phyloP scores from a whole-genome alignment of 179 eudicot species.

The Beta corolliflora region DNA sequence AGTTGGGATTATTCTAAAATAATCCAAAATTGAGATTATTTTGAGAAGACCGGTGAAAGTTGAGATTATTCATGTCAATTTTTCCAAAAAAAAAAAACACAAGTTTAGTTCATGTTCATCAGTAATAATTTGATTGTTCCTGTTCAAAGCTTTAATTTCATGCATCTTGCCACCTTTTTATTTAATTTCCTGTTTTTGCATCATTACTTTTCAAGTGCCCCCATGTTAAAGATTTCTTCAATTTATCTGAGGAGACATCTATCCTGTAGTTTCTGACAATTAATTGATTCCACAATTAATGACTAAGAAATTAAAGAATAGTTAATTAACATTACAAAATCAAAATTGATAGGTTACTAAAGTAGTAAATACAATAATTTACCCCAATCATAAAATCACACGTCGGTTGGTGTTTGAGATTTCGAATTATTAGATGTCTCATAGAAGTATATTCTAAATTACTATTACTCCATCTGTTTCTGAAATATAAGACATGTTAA shows the following conservation, averaged over 20 bases:
- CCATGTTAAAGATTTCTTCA: slow-evolving; percentile 16
- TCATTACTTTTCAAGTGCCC: slow-evolving; percentile 17
- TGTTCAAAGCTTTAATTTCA: slow-evolving; percentile 7
- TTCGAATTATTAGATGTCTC: no score
- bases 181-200: slow-evolving; percentile 11
- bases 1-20: no score
- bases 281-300: slow-evolving; percentile 10
- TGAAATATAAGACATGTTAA: no score
- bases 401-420: no score
- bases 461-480: no score
- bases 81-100: no score
- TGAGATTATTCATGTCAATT: no score
- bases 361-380: neutral
- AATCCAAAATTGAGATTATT: no score
- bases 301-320: no score
- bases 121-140: slow-evolving; percentile 3
- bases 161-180: slow-evolving; percentile 4
- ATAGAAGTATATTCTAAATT: no score
- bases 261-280: slow-evolving; percentile 19
- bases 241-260: slow-evolving; percentile 13
- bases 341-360: neutral
- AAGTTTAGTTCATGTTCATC: neutral
- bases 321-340: slow-evolving; percentile 2
- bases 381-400: no score
- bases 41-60: no score